Evolutionary conservation across 495 filamentous ascomycete genomes (phyloP), one percentile per base, ranked within the genome.

Genomic region (Sporormia fimetaria): DNA sequence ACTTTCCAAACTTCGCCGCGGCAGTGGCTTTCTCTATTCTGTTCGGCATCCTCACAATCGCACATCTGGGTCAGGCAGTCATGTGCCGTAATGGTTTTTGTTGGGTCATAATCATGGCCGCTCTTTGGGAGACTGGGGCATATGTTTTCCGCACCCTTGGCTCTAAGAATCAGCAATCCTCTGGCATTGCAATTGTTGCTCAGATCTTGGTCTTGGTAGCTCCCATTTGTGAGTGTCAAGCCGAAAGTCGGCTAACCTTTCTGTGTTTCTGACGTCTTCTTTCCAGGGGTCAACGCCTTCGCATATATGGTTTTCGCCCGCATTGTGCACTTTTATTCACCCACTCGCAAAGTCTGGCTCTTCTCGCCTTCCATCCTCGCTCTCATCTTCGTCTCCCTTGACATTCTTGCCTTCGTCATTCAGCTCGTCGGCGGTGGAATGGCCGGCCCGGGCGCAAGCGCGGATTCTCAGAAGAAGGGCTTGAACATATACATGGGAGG

Each of bases 291-390:
- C 44, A 80, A 82, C 25, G 77, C 77, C 2, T 81, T 73, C 49
- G 62, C 67, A n/a, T 83, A 81, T 63, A 80, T 81, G 76, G 68
- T 72, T 11, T 57, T 81, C 33, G 76, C 72, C 1, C 65, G 78
- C 5, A 66, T 81, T 81, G 11, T 64, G 66, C 50, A 73, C 39
- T 5, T 78, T 70, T 57, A 51, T 71, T n/a, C 63, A n/a, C 25
- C 67, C 1, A 54, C 58, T 7, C 56, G 67, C 22, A 59, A 58
- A 16, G 58, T 80, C 6, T 60, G 54, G 25, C 49, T 62, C 1
- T 60, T 83, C 49, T 67, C 68, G 12, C 67, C 72, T 0, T 57
- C 55, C 28, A 57, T 56, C 15, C 64, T 76, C 20, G 68, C 64
- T 7, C 62, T 65, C 18, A 63, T 73, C 43, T 84, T 82, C 42